phyloP scores from a whole-genome alignment of 306 rosid genomes.

The Quercus agrifolia region DNA sequence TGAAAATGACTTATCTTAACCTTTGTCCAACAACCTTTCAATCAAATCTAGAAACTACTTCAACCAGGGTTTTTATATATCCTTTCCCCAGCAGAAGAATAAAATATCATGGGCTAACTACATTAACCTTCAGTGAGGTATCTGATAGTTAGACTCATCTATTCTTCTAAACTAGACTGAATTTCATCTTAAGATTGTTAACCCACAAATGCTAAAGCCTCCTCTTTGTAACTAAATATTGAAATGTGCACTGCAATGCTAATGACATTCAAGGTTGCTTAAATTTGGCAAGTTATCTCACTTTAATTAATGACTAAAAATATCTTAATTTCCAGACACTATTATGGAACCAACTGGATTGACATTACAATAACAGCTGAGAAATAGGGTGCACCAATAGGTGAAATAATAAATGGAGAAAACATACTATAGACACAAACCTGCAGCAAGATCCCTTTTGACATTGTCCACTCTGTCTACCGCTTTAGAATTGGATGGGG shows the following conservation, averaged over 20 bases:
- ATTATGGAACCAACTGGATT: background rate
- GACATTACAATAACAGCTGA: background rate
- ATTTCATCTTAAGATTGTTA: too few relatives aligned
- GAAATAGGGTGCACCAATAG: background rate
- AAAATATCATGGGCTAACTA: background rate
- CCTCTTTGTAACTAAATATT: background rate
- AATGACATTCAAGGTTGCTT: background rate
- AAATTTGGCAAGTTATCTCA: background rate
- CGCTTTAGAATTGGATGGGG: slow-evolving; percentile 65
- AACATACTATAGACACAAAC: slow-evolving; percentile 35
- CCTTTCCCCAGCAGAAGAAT: background rate
- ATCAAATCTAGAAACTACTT: background rate
- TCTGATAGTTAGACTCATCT: too few relatives aligned
- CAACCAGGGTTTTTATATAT: background rate
- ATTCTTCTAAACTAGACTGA: too few relatives aligned
- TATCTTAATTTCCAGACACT: too few relatives aligned
- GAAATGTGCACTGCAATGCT: background rate
- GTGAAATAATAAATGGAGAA: slow-evolving; percentile 8
- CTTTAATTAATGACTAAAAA: background rate
- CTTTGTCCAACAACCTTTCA: background rate
- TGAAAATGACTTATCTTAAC: background rate
- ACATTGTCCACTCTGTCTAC: slow-evolving; percentile 67
- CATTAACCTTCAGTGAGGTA: background rate
- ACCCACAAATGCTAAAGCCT: background rate
- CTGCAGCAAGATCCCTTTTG: slow-evolving; percentile 76